A percentile compares a stretch with the other conserved stretches of the same genome.
Conservation (phyloP, 805 yeast species). For the Candida ficus region DNA sequence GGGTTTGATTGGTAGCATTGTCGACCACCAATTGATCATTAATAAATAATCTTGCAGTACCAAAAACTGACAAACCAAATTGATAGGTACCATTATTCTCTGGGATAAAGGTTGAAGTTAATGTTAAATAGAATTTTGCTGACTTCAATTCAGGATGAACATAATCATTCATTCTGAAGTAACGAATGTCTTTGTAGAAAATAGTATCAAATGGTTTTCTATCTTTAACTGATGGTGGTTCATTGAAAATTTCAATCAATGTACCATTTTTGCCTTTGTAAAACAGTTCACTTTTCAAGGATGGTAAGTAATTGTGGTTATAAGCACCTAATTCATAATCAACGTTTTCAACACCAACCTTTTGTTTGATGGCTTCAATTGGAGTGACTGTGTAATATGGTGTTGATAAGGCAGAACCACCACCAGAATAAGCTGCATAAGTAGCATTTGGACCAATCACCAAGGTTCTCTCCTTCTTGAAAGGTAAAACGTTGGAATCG, state of each 20-base stretch:
- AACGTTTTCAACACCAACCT: too few species aligned
- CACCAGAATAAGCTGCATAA: conserved; percentile 47
- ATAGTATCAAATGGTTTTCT: too few species aligned
- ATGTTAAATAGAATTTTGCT: conserved; percentile 28
- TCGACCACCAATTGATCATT: conserved; percentile 51
- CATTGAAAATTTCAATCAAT: too few species aligned
- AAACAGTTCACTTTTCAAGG: too few species aligned
- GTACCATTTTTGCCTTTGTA: too few species aligned
- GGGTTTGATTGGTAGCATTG: conserved; percentile 46
- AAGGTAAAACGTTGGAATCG: conserved; percentile 43
- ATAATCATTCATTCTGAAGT: too few species aligned
- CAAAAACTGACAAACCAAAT: conserved; percentile 47
- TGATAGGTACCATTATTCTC: conserved; percentile 43
- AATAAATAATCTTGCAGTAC: conserved; percentile 51
- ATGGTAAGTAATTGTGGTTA: too few species aligned
- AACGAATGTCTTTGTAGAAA: too few species aligned
- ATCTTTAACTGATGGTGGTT: too few species aligned
- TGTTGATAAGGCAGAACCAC: conserved; percentile 53
- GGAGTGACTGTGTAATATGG: conserved; percentile 47
- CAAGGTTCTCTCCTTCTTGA: conserved; percentile 34
- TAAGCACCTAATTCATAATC: too few species aligned
- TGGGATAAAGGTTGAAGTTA: conserved; percentile 33
- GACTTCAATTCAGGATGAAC: too few species aligned
- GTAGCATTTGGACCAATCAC: conserved; percentile 61
- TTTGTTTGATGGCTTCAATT: conserved; percentile 38